phyloP scores from a whole-genome alignment of 306 rosid genomes.

The Cicer cuneatum region DNA sequence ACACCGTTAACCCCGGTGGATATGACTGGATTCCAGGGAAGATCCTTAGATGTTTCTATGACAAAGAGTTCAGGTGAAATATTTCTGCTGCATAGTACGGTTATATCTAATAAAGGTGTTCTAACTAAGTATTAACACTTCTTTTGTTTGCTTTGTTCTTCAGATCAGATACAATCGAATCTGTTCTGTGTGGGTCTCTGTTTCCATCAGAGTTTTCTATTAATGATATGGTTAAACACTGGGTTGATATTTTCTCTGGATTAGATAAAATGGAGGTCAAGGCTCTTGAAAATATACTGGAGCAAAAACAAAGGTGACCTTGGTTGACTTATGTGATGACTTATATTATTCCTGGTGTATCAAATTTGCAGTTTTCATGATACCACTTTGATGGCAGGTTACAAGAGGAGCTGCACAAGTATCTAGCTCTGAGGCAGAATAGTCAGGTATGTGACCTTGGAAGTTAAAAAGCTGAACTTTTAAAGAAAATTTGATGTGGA shows the following conservation, averaged over 20 bases:
- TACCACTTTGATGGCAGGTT: slow-evolving; percentile 73
- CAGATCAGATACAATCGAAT: slow-evolving; percentile 93
- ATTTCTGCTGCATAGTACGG: slow-evolving; percentile 18
- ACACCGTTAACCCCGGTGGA: slow-evolving; percentile 52
- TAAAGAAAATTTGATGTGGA: slow-evolving; percentile 42
- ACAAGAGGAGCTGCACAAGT: slow-evolving; percentile 96
- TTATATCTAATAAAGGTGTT: slow-evolving; percentile 28
- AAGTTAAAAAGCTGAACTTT: slow-evolving; percentile 41
- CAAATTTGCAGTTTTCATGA: slow-evolving; percentile 52
- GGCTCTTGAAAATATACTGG: slow-evolving; percentile 94
- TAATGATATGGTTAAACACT: slow-evolving; percentile 77
- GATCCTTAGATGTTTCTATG: slow-evolving; percentile 90
- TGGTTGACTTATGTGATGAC: slow-evolving; percentile 44
- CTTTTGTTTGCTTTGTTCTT: slow-evolving; percentile 47
- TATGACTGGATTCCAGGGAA: slow-evolving; percentile 92
- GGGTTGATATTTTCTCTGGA: slow-evolving; percentile 75
- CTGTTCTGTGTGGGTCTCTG: slow-evolving; percentile 73
- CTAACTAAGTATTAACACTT: slow-evolving; percentile 34
- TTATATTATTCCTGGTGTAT: slow-evolving; percentile 40
- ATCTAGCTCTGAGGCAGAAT: slow-evolving; percentile 81
- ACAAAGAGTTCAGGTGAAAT: slow-evolving; percentile 92
- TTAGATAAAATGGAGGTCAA: slow-evolving; percentile 87
- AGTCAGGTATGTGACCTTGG: slow-evolving; percentile 68
- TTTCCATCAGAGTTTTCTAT: slow-evolving; percentile 76
- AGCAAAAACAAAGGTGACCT: slow-evolving; percentile 89